Percentiles rank a stretch among this genome's conserved stretches.
Evolutionary conservation across 106 monocot species (phyloP).

Genomic region (Allium sativum): DNA sequence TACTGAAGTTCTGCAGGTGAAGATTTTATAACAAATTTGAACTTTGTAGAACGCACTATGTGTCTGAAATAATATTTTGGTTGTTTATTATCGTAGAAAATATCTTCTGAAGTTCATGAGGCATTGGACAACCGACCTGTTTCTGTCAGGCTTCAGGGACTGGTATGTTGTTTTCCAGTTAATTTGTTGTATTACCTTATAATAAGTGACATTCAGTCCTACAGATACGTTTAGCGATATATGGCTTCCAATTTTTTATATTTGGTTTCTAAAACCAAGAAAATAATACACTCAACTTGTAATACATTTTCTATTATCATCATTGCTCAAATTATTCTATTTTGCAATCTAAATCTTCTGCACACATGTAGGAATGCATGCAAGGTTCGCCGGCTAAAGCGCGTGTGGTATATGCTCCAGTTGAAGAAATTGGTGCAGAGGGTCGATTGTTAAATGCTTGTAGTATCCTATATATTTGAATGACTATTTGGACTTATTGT

Average conservation of each 20-base stretch:
- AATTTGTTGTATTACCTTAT: too few relatives aligned
- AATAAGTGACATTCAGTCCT: too few relatives aligned
- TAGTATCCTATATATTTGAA: slow-evolving; percentile 50
- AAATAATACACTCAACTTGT: too few relatives aligned
- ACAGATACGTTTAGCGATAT: too few relatives aligned
- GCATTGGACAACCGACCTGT: slow-evolving; percentile 70
- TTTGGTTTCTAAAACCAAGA: too few relatives aligned
- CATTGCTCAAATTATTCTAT: background rate
- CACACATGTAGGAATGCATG: slow-evolving; percentile 62
- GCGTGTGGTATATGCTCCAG: slow-evolving; percentile 74
- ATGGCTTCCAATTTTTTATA: too few relatives aligned
- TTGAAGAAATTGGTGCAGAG: slow-evolving; percentile 82
- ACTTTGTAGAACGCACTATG: background rate
- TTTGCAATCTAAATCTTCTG: background rate
- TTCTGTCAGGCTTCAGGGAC: slow-evolving; percentile 60
- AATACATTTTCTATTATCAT: background rate
- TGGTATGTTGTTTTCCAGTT: slow-evolving; percentile 29
- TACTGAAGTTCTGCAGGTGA: slow-evolving; percentile 78
- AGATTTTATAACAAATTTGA: slow-evolving; percentile 4
- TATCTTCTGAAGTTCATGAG: slow-evolving; percentile 67
- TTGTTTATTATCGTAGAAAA: slow-evolving; percentile 25
- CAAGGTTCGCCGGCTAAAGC: slow-evolving; percentile 85
- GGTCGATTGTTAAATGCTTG: slow-evolving; percentile 77
- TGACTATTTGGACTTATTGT: slow-evolving; percentile 1
- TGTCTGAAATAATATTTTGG: background rate